Percentiles rank a stretch among this genome's conserved stretches.
These are phyloP conservation scores for Heliosperma pusillum DNA, from an alignment of 148 eudicot species.

Conservation along the genomic window DNA sequence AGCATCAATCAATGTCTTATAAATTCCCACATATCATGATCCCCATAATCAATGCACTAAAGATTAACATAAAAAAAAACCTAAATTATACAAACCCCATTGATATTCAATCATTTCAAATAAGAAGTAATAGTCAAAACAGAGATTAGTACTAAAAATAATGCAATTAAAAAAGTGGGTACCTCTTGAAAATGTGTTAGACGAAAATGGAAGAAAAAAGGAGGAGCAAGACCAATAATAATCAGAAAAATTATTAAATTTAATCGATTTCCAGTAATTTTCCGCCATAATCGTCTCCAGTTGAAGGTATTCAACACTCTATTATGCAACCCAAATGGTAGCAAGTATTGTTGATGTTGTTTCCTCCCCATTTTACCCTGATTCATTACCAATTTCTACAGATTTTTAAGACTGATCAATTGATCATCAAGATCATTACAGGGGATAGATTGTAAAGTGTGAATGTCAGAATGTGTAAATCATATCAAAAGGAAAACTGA, in stretches of 20 bases:
- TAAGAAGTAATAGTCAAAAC: not conserved
- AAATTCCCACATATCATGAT: too few species aligned
- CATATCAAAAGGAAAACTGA: too few species aligned
- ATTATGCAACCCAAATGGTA: conserved; percentile 10
- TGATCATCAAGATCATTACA: not conserved
- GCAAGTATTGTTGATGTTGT: conserved; percentile 19
- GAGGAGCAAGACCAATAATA: conserved; percentile 35
- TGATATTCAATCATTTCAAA: too few species aligned
- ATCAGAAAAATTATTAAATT: conserved; percentile 42
- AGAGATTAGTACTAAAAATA: not conserved
- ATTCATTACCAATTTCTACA: not conserved
- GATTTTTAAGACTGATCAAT: not conserved
- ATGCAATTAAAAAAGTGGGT: not conserved
- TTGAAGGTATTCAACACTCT: conserved; percentile 3
- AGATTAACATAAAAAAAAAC: too few species aligned
- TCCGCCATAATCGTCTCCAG: conserved; percentile 25
- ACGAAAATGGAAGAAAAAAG: conserved; percentile 39
- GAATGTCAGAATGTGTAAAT: too few species aligned
- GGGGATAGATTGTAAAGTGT: too few species aligned
- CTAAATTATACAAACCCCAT: too few species aligned
- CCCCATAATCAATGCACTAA: too few species aligned
- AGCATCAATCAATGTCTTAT: too few species aligned
- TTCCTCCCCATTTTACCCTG: conserved; percentile 25
- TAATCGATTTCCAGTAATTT: conserved; percentile 28
- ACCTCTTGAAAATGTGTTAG: conserved; percentile 35